Base-by-base conservation (phyloP, 176 grass and related monocot genomes). In the Hsuehochloa calcarea region DNA sequence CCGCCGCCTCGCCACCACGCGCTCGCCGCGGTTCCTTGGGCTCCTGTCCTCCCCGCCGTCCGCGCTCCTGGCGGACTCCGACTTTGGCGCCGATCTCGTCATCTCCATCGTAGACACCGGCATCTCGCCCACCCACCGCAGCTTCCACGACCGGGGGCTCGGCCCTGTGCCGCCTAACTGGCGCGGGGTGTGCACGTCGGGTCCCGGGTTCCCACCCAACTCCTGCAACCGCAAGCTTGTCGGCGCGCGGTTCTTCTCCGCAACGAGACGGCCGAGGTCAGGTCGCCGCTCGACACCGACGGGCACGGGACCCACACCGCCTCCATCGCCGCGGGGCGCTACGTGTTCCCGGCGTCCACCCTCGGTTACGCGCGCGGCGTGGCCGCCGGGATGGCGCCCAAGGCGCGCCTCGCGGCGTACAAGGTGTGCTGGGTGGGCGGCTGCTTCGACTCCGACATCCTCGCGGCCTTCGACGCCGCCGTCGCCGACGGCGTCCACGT, bases 391-490 rank as follows among this genome's bases (percentile, higher is more conserved):
- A 98, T 98, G 96, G 93, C 93, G n/a, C 96, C 96, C 51, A 98
- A 98, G 85, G 96, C 96, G 31, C 91, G 93, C 29, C 72, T 98
- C 65, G 91, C 96, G 0, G 93, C 93, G 8, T 98, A 98, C 87
- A 98, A 98, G 83, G 96, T 98, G 17, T 98, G 96, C 83, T 98
- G 96, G 96, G 76, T 8, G 0, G 89, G 89, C 9, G 93, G 93
- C 2, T 95, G 93, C 89, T 98, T 98, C 83, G 96, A 98, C 63
- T 98, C 96, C 7, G 96, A 98, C 77, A 98, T 98, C 83, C 96
- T 98, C 55, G 96, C 93, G 1, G 96, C 96, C 4, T 98, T 98
- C 77, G 96, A 95, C 10, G 89, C 96, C 38, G 96, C 93, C 16
- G 93, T 95, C 40, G 81, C 91, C 1, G 96, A 98, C 6, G 96